A percentile compares a stretch with the other conserved stretches of the same genome.
Evolutionary conservation across 192 early-diverging fungal genomes (phyloP).

Genomic region (Mortierella alpina): DNA sequence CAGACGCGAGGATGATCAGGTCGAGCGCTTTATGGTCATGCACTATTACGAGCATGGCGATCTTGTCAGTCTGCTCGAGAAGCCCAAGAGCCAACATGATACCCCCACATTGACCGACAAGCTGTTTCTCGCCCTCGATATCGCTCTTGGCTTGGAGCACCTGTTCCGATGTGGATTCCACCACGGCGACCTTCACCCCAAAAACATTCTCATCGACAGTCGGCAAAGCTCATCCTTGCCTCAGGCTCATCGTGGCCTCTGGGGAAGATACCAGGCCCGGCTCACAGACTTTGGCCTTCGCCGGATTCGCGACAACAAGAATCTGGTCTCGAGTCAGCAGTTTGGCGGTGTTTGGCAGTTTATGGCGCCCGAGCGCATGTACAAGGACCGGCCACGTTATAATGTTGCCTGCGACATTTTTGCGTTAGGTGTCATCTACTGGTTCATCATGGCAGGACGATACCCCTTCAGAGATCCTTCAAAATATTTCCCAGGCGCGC

Average conservation of each 20-base stretch:
- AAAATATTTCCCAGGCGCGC: background rate
- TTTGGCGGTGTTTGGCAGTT: slow-evolving; percentile 30
- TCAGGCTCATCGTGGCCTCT: background rate
- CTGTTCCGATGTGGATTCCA: slow-evolving; percentile 30
- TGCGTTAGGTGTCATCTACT: slow-evolving; percentile 29
- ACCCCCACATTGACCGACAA: background rate
- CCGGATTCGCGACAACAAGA: slow-evolving; percentile 5
- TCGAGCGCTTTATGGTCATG: slow-evolving; percentile 33
- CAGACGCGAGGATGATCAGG: background rate
- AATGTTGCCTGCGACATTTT: slow-evolving; percentile 30
- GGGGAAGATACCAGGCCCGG: slow-evolving; percentile 17
- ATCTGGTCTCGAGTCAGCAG: slow-evolving; percentile 16
- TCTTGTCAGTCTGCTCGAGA: slow-evolving; percentile 8
- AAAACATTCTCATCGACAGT: slow-evolving; percentile 25
- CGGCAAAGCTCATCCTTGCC: background rate
- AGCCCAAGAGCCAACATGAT: background rate
- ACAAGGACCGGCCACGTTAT: slow-evolving; percentile 19
- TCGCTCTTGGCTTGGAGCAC: slow-evolving; percentile 23
- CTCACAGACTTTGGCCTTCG: slow-evolving; percentile 38
- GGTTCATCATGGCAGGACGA: slow-evolving; percentile 21
- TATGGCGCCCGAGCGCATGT: slow-evolving; percentile 30
- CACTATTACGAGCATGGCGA: slow-evolving; percentile 25
- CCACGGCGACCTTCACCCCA: slow-evolving; percentile 36
- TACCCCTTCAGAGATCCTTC: slow-evolving; percentile 21
- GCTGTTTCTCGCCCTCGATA: slow-evolving; percentile 25